These are phyloP conservation scores for Debaryomycetaceae sp. DNA, from an alignment of 1,139 yeast genomes.

Conservation along the genomic window DNA sequence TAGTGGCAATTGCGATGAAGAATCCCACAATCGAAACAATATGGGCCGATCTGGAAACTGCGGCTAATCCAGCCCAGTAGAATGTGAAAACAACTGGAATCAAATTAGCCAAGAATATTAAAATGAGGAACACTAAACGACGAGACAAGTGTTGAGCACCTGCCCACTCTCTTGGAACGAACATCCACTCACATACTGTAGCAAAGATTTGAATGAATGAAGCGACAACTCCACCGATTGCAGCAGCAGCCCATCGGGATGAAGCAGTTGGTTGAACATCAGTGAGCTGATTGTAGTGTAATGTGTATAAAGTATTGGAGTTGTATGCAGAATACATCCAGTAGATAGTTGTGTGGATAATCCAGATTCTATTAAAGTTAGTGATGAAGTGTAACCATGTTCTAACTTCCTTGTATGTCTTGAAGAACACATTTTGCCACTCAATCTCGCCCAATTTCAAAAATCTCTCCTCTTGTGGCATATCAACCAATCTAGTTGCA, in stretches of 20 bases:
- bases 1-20: slow-evolving; percentile 80
- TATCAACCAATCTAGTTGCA: slow-evolving; percentile 85
- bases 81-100: slow-evolving; percentile 87
- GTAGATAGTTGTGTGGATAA: slow-evolving; percentile 81
- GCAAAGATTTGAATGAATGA: slow-evolving; percentile 78
- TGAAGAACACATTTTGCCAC: slow-evolving; percentile 92
- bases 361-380: slow-evolving; percentile 97
- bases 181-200: slow-evolving; percentile 89
- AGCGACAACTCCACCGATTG: slow-evolving; percentile 91
- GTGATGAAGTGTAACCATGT: slow-evolving; percentile 97
- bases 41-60: slow-evolving; percentile 70
- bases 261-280: slow-evolving; percentile 86
- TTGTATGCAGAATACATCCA: slow-evolving; percentile 96
- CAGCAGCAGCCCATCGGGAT: slow-evolving; percentile 88
- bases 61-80: slow-evolving; percentile 70
- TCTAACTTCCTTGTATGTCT: slow-evolving; percentile 94
- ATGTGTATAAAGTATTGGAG: slow-evolving; percentile 88
- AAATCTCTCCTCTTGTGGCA: slow-evolving; percentile 87
- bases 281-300: slow-evolving; percentile 75
- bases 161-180: slow-evolving; percentile 98
- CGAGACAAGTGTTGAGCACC: slow-evolving; percentile 97
- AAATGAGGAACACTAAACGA: slow-evolving; percentile 71
- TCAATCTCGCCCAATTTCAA: slow-evolving; percentile 86
- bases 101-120: slow-evolving; percentile 68
- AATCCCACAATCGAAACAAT: slow-evolving; percentile 86